Conservation (phyloP, 164 flowering plant species). For the Magnolia sinica region DNA sequence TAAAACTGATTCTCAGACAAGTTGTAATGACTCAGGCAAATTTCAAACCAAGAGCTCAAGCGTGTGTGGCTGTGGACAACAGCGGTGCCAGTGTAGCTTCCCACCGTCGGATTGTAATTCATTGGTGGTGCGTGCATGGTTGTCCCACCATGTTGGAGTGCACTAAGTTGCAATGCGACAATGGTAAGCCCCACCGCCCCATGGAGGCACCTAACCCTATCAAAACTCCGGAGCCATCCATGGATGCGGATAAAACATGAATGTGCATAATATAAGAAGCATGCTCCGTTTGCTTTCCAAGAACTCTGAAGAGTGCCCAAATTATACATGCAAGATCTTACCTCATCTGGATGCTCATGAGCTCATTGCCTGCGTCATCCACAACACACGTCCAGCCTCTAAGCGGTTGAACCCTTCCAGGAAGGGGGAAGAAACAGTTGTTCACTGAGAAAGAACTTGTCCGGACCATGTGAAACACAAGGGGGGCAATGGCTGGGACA, state of each 20-base stretch:
- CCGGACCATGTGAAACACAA: constrained; percentile 48
- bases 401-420: constrained; percentile 37
- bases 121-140: not conserved
- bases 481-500: constrained; percentile 47
- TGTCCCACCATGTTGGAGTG: not conserved
- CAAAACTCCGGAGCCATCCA: not conserved
- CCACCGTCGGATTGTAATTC: not conserved
- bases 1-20: not conserved
- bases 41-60: too few relatives aligned
- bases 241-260: not conserved
- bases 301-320: not conserved
- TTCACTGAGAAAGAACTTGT: constrained; percentile 36
- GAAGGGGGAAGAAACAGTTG: constrained; percentile 53
- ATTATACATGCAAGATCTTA: constrained; percentile 17
- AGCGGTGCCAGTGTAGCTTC: not conserved
- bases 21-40: not conserved
- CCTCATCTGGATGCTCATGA: constrained; percentile 84
- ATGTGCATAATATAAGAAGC: not conserved
- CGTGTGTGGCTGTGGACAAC: too few relatives aligned
- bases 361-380: constrained; percentile 51
- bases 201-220: not conserved
- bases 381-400: constrained; percentile 48
- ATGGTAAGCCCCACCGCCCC: not conserved
- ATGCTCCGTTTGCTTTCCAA: not conserved
- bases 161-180: not conserved